phyloP scores from a whole-genome alignment of 2,329 filamentous ascomycete species.

The Aspergillus japonicus region DNA sequence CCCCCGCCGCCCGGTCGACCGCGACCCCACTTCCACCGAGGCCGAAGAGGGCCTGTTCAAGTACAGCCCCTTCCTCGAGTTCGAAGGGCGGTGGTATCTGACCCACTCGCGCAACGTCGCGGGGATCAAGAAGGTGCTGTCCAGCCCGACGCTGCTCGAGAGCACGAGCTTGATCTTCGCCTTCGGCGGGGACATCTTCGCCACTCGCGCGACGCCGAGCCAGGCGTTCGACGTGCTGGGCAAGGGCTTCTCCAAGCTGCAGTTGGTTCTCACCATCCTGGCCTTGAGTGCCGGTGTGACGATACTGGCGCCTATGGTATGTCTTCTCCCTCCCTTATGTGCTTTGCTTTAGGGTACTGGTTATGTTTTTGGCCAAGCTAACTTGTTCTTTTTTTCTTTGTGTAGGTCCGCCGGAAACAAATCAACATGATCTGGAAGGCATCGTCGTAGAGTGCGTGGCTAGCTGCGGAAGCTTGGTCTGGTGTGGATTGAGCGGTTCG shows the following conservation, averaged over 20 bases:
- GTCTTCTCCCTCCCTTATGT: slow-evolving; percentile 27
- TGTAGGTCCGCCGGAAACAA: slow-evolving; percentile 11
- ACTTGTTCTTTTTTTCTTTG: neutral
- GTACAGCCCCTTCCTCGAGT: slow-evolving; percentile 75
- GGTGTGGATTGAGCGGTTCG: neutral
- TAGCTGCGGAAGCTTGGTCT: neutral
- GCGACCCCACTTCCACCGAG: slow-evolving; percentile 78
- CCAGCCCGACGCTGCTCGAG: slow-evolving; percentile 77
- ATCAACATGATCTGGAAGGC: slow-evolving; percentile 9
- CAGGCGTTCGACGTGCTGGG: slow-evolving; percentile 88
- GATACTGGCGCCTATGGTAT: slow-evolving; percentile 80
- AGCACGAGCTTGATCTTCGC: slow-evolving; percentile 89
- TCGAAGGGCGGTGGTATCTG: slow-evolving; percentile 77
- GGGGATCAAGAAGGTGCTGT: slow-evolving; percentile 70
- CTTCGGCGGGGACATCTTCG: slow-evolving; percentile 82
- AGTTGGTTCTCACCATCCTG: slow-evolving; percentile 78
- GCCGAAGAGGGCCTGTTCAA: slow-evolving; percentile 76
- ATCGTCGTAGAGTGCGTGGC: neutral
- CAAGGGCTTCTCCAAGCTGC: slow-evolving; percentile 88
- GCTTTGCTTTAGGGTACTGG: no score
- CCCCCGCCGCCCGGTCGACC: slow-evolving; percentile 78
- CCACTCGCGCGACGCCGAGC: slow-evolving; percentile 81
- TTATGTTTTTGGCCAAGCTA: neutral
- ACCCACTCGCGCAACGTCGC: slow-evolving; percentile 80
- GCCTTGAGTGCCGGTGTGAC: slow-evolving; percentile 75